A percentile compares a stretch with the other conserved stretches of the same genome.
Conservation (phyloP, 257 asterid genomes). For the Solanum chilense region DNA sequence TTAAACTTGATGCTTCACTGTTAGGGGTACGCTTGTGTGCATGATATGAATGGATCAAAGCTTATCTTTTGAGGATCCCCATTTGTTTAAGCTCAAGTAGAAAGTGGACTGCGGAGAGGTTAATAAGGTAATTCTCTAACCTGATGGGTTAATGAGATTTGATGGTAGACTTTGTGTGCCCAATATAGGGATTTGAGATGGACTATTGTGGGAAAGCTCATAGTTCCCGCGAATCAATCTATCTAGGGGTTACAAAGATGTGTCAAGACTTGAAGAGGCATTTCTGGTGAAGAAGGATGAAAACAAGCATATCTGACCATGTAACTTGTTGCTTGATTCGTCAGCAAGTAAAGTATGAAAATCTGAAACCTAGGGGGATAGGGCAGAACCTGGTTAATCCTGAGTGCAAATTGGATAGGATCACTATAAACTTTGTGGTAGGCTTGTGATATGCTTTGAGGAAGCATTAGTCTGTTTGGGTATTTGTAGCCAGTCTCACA, state of each 20-base stretch:
- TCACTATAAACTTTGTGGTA: not conserved
- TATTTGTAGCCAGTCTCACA: not conserved
- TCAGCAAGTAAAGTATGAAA: not conserved
- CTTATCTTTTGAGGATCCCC: not conserved
- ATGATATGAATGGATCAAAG: not conserved
- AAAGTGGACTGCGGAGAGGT: not conserved
- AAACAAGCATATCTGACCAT: not conserved
- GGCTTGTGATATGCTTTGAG: not conserved
- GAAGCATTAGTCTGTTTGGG: not conserved
- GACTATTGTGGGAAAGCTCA: not conserved
- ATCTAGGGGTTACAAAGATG: not conserved
- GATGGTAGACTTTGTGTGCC: not conserved
- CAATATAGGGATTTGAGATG: not conserved
- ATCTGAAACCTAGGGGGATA: not conserved
- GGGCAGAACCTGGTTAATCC: not conserved
- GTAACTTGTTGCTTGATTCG: not conserved
- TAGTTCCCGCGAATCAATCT: not conserved
- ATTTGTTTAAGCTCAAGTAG: not conserved
- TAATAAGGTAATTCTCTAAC: not conserved
- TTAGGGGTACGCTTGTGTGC: not conserved
- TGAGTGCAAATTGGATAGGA: not conserved
- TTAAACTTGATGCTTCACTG: not conserved
- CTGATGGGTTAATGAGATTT: not conserved
- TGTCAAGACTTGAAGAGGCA: not conserved
- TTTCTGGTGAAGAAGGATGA: not conserved